phyloP scores from a whole-genome alignment of 2,329 filamentous ascomycete genomes.

The Thelonectria blattea region DNA sequence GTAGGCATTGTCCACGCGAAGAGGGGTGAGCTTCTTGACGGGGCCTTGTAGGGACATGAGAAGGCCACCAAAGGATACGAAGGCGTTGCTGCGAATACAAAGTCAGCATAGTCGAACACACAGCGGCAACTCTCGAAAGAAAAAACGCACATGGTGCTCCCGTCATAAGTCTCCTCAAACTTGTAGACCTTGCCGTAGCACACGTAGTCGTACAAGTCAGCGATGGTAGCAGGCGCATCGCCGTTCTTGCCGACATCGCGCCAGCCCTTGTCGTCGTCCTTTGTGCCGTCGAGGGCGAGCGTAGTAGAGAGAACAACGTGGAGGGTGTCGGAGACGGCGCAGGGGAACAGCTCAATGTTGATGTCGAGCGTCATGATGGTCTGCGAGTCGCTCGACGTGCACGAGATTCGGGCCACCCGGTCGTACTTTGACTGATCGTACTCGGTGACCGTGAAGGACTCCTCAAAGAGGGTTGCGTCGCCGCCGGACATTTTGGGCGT shows the following conservation, averaged over 20 bases:
- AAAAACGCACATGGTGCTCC: constrained; percentile 75
- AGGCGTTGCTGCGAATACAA: constrained; percentile 74
- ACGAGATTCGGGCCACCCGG: constrained; percentile 85
- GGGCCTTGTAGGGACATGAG: constrained; percentile 91
- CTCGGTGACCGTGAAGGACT: constrained; percentile 82
- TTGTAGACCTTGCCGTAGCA: constrained; percentile 89
- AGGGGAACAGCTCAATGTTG: constrained; percentile 90
- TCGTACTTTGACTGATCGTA: constrained; percentile 92
- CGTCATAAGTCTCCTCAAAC: constrained; percentile 80
- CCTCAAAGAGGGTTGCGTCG: constrained; percentile 93
- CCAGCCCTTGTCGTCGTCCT: constrained; percentile 81
- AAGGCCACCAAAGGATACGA: constrained; percentile 91
- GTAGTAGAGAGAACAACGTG: constrained; percentile 85
- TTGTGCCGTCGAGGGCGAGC: constrained; percentile 83
- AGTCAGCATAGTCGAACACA: constrained; percentile 21
- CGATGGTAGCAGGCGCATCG: constrained; percentile 64
- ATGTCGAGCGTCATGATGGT: constrained; percentile 87
- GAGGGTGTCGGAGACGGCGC: constrained; percentile 74
- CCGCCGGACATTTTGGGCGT: constrained; percentile 52
- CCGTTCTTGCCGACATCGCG: constrained; percentile 68
- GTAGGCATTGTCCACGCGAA: constrained; percentile 94
- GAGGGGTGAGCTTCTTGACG: constrained; percentile 90
- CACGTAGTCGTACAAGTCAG: constrained; percentile 86
- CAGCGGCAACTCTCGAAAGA: background rate
- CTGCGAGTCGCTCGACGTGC: constrained; percentile 74